These are phyloP conservation scores for Salix koriyanagi DNA, from an alignment of 345 rosid genomes.

Conservation along the genomic window DNA sequence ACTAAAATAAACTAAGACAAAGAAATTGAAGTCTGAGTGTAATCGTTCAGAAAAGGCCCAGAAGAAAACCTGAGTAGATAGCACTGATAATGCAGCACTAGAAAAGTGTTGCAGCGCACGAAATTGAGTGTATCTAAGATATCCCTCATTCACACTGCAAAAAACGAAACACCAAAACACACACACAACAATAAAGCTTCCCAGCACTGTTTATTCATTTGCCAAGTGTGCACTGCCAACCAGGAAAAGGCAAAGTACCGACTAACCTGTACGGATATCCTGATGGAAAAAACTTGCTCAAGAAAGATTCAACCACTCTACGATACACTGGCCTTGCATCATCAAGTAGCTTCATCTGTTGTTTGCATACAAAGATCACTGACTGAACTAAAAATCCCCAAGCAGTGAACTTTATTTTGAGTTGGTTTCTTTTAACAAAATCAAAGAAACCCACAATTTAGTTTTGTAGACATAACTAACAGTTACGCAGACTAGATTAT, in stretches of 20 bases:
- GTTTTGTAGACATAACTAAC: not conserved
- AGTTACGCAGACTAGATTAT: not conserved
- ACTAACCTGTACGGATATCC: constrained; percentile 87
- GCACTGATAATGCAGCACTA: constrained; percentile 79
- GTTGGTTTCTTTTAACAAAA: not conserved
- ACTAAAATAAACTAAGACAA: not conserved
- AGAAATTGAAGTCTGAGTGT: not conserved
- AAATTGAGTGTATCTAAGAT: constrained; percentile 82
- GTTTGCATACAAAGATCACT: not conserved
- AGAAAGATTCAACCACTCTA: constrained; percentile 65
- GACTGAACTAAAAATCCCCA: not conserved
- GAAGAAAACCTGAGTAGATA: constrained; percentile 83
- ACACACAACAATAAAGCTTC: not conserved
- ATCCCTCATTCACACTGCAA: constrained; percentile 87
- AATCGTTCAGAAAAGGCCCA: not conserved
- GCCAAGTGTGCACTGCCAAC: not conserved
- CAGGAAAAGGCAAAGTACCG: not conserved
- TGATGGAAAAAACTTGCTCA: constrained; percentile 79
- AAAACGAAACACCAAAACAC: constrained; percentile 1
- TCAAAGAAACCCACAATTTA: not conserved
- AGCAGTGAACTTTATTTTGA: not conserved
- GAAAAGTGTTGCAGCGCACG: constrained; percentile 84
- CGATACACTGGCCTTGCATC: constrained; percentile 61
- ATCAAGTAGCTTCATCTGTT: constrained; percentile 62
- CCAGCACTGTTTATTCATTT: not conserved